Percentiles rank a stretch among this genome's conserved stretches.
These are phyloP conservation scores for Wickerhamiella kurtzmanii DNA, from an alignment of 805 yeast genomes.

Conservation along the genomic window DNA sequence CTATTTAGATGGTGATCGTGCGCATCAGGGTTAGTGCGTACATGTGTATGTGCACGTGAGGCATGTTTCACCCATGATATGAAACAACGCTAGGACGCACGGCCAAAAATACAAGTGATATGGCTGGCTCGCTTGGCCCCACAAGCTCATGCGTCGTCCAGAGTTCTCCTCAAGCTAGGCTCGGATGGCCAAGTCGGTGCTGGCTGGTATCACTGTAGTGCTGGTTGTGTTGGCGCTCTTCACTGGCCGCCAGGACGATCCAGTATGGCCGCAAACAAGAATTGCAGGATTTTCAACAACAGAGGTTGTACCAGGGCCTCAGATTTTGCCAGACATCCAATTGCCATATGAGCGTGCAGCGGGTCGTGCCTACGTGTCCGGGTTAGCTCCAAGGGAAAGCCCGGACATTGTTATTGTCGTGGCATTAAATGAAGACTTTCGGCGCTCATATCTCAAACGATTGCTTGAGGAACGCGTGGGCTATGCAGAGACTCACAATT, in stretches of 20 bases:
- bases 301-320: neutral
- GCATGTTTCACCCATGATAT: too few relatives aligned
- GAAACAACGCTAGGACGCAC: too few relatives aligned
- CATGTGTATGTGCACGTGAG: too few relatives aligned
- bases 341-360: neutral
- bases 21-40: too few relatives aligned
- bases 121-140: neutral
- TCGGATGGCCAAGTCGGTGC: neutral
- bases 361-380: neutral
- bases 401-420: conserved; percentile 42
- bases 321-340: neutral
- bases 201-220: neutral
- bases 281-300: neutral
- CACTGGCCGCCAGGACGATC: neutral
- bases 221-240: neutral
- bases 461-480: conserved; percentile 71
- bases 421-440: conserved; percentile 59
- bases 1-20: too few relatives aligned
- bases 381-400: conserved; percentile 16
- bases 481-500: conserved; percentile 61
- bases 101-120: neutral
- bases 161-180: neutral
- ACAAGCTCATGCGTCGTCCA: too few relatives aligned
- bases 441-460: conserved; percentile 42
- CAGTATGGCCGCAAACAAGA: neutral